Evolutionary conservation across 768 basidiomycete species (phyloP).

Genomic region (Amanita phalloides): DNA sequence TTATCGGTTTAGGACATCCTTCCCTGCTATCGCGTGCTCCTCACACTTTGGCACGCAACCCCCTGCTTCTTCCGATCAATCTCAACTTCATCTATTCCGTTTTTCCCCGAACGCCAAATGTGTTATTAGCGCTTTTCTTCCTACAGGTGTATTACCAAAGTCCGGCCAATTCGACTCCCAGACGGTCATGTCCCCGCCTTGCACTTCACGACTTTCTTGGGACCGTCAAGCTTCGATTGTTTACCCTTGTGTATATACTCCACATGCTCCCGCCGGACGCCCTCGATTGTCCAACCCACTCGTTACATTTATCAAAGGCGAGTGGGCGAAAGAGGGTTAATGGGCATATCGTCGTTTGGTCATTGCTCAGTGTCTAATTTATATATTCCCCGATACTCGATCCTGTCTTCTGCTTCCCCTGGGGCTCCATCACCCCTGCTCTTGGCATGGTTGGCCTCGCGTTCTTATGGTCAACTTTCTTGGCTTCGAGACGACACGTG

Average conservation of each 20-base stretch:
- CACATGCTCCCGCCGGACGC: constrained; percentile 5
- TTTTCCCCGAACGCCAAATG: constrained; percentile 3
- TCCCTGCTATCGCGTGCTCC: neutral
- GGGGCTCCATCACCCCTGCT: neutral
- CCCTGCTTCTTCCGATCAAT: neutral
- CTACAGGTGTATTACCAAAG: constrained; percentile 2
- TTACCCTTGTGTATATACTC: constrained; percentile 4
- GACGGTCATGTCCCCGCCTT: constrained; percentile 4
- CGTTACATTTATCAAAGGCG: constrained; percentile 7
- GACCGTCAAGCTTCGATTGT: constrained; percentile 4
- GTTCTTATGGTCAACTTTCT: neutral
- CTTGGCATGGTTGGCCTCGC: neutral
- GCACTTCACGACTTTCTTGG: neutral
- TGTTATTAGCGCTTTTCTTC: constrained; percentile 5
- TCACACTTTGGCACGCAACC: neutral
- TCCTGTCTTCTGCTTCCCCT: constrained; percentile 3
- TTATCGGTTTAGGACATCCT: constrained; percentile 4
- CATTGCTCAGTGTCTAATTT: constrained; percentile 8
- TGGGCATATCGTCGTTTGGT: constrained; percentile 6
- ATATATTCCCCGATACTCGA: constrained; percentile 3
- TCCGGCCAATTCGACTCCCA: constrained; percentile 4
- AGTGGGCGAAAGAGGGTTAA: constrained; percentile 4
- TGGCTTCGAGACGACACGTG: constrained; percentile 1
- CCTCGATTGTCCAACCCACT: neutral
- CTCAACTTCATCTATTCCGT: constrained; percentile 7